phyloP scores from a whole-genome alignment of 805 yeast species.

The Metschnikowia orientalis region DNA sequence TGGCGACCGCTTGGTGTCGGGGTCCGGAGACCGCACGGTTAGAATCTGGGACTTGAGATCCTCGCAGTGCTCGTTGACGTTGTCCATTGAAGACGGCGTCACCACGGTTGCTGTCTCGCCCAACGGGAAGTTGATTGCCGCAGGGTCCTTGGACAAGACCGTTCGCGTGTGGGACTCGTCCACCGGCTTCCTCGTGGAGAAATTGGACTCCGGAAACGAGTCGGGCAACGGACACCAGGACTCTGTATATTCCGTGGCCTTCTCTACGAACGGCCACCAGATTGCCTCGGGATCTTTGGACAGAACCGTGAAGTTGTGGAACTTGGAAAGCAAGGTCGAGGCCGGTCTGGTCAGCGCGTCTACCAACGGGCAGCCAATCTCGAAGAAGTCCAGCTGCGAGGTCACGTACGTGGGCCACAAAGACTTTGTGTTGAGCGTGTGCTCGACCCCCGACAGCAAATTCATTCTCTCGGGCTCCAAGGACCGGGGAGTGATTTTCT shows the following conservation, averaged over 20 bases:
- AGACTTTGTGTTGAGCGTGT: conserved; percentile 91
- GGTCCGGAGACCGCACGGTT: conserved; percentile 95
- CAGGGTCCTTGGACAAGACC: conserved; percentile 92
- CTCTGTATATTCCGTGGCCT: conserved; percentile 91
- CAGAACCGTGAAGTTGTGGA: conserved; percentile 95
- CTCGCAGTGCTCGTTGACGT: conserved; percentile 82
- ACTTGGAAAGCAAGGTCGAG: conserved; percentile 57
- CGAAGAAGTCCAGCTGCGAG: conserved; percentile 60
- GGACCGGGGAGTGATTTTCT: conserved; percentile 94
- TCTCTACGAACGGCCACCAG: conserved; percentile 85
- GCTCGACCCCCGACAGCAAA: conserved; percentile 88
- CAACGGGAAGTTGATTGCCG: conserved; percentile 90
- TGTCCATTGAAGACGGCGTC: conserved; percentile 94
- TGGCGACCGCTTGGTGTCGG: conserved; percentile 89
- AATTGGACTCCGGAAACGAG: conserved; percentile 85
- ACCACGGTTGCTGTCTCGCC: conserved; percentile 97
- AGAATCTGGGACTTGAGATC: conserved; percentile 93
- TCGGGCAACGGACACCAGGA: conserved; percentile 92
- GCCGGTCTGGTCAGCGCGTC: conserved; percentile 19
- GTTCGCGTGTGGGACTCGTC: conserved; percentile 96
- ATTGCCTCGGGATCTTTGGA: conserved; percentile 94
- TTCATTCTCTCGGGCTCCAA: conserved; percentile 92
- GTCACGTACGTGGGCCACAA: conserved; percentile 94
- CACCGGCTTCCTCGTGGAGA: conserved; percentile 86
- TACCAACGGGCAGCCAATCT: conserved; percentile 15